phyloP scores from a whole-genome alignment of 176 grass and related monocot genomes.

The Eleusine indica region DNA sequence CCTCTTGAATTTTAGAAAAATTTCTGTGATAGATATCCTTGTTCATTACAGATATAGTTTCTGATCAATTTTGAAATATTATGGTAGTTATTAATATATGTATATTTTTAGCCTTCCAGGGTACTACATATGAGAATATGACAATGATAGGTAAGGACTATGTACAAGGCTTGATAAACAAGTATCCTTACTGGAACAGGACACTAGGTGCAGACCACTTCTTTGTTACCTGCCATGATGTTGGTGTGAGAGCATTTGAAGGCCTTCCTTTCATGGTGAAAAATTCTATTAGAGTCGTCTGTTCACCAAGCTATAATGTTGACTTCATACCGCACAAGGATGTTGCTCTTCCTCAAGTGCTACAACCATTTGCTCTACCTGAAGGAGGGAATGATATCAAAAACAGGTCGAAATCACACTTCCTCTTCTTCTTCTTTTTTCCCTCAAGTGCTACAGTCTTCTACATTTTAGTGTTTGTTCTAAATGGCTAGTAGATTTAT shows the following conservation, averaged over 20 bases:
- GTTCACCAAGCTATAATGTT: constrained; percentile 90
- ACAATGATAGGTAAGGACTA: constrained; percentile 83
- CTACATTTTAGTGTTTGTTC: neutral
- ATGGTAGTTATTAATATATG: constrained; percentile 37
- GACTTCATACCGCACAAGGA: constrained; percentile 88
- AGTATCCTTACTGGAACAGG: constrained; percentile 97
- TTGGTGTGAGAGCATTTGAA: constrained; percentile 96
- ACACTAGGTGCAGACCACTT: constrained; percentile 91
- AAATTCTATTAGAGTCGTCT: constrained; percentile 93
- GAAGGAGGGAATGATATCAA: constrained; percentile 89
- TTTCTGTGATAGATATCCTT: neutral
- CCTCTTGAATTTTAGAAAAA: neutral
- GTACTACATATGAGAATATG: constrained; percentile 95
- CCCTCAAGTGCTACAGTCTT: neutral
- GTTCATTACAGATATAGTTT: constrained; percentile 33
- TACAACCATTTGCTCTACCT: constrained; percentile 94
- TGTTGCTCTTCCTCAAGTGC: constrained; percentile 88
- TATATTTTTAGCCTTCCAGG: constrained; percentile 55
- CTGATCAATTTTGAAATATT: constrained; percentile 37
- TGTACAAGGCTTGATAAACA: constrained; percentile 77
- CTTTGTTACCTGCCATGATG: constrained; percentile 96
- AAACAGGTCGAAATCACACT: constrained; percentile 57
- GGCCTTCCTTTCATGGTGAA: constrained; percentile 73
- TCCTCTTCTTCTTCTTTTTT: neutral
- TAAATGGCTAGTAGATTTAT: neutral